Evolutionary conservation across 2,329 filamentous ascomycete genomes (phyloP), one percentile per base, ranked within the genome.

Genomic region (Fusarium pininemorale): DNA sequence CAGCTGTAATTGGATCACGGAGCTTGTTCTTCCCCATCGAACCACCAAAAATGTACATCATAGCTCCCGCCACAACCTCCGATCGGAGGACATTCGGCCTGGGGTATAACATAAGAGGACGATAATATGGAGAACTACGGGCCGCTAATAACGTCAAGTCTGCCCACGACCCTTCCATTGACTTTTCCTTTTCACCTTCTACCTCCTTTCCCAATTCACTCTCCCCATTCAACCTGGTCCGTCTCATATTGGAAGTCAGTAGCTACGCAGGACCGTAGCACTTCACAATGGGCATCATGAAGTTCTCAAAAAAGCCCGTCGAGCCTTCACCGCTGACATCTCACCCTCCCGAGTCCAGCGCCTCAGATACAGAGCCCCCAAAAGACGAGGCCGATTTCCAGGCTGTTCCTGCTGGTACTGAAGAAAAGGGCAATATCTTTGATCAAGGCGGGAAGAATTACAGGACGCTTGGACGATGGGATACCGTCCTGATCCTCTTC

Each of bases 391-490:
- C 62, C 18, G 73, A 77, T 51, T 73, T 77, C 47, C 73, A 76
- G 18, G 57, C 69, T 26, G 64, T 73, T 2, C 64, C 69, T 4
- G 73, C 75, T 4, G 72, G 69, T 0, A 63, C 63, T 5, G 64
- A 67, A 14, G 70, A 77, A 4, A 70, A 76, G 28, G 72, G 71
- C 24, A 77, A 77, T 39, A 75, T 77, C n/a, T 77, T 77, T 6
- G 70, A 71, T 1, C 75, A 79, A 45, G 77, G 78, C 15, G 75
- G 73, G 22, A 79, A 79, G 41, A 79, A 59, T 24, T 79, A 76
- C 22, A 68, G 77, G 22, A 79, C 78, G 5, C 69, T 79, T 8
- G 73, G 75, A 7, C 72, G 73, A 14, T 79, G 73, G 76, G 75
- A 77, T 6, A 76, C 77, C 1, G 51, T 79, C n/a, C 65, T 79